Evolutionary conservation across 164 flowering plant species (phyloP).

Genomic region (Piper betle): DNA sequence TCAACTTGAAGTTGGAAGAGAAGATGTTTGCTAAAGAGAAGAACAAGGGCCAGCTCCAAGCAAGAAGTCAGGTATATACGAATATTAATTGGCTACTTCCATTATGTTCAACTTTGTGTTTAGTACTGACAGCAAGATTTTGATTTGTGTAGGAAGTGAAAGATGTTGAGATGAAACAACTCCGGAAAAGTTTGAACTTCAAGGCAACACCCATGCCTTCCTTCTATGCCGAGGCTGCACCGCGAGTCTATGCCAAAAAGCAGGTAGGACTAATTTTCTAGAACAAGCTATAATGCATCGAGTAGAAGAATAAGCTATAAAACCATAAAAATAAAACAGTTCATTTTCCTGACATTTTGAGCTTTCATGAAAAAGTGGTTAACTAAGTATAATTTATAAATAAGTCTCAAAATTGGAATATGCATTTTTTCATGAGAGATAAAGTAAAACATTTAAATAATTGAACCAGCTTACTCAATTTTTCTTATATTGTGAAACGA

Average conservation of each 20-base stretch:
- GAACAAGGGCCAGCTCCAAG: conserved; percentile 50
- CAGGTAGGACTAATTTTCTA: conserved; percentile 26
- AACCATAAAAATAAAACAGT: no score
- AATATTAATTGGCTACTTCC: background rate
- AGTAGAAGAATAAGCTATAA: no score
- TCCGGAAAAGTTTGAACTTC: conserved; percentile 54
- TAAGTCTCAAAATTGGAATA: no score
- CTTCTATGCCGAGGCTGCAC: conserved; percentile 33
- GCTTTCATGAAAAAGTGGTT: no score
- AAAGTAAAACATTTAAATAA: background rate
- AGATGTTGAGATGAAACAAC: conserved; percentile 54
- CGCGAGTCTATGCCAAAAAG: conserved; percentile 20
- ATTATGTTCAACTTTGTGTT: no score
- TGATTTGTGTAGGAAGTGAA: conserved; percentile 36
- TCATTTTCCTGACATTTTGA: no score
- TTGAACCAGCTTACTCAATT: background rate
- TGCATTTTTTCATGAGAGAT: no score
- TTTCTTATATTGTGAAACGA: background rate
- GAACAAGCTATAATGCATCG: no score
- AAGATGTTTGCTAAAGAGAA: conserved; percentile 52
- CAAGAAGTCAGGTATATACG: conserved; percentile 39
- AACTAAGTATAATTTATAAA: no score
- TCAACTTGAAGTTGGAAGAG: conserved; percentile 38
- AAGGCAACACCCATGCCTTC: conserved; percentile 82
- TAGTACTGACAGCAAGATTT: background rate